phyloP scores from a whole-genome alignment of 345 rosid species.

The Kernera saxatilis region DNA sequence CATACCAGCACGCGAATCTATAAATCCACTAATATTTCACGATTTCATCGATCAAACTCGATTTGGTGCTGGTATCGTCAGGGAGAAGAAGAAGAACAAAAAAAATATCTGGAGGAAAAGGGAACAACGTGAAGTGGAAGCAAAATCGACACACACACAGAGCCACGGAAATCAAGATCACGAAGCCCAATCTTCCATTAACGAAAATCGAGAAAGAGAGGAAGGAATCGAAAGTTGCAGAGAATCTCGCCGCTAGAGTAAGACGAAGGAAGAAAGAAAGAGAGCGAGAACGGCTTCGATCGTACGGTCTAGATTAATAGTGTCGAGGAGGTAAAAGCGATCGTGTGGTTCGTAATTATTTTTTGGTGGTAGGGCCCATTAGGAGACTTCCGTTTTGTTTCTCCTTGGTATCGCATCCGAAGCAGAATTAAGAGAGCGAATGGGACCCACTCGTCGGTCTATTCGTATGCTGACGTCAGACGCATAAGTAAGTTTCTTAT shows the following conservation, averaged over 20 bases:
- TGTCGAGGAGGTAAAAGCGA: neutral
- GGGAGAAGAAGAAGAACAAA: neutral
- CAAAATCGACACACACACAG: conserved; percentile 22
- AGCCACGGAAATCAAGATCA: neutral
- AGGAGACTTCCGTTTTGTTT: conserved; percentile 29
- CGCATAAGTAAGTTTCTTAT: neutral
- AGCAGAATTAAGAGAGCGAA: neutral
- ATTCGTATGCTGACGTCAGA: conserved; percentile 17
- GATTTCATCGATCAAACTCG: conserved; percentile 33
- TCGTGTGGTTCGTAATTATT: conserved; percentile 7
- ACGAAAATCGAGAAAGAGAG: conserved; percentile 15
- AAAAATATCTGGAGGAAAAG: neutral
- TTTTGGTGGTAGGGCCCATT: neutral
- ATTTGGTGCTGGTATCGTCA: conserved; percentile 1
- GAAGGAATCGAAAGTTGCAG: conserved; percentile 25
- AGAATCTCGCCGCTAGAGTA: conserved; percentile 20
- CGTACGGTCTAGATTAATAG: conserved; percentile 12
- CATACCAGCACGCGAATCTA: conserved; percentile 32
- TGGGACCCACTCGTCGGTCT: conserved; percentile 5
- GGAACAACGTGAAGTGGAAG: conserved; percentile 45
- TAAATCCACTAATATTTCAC: neutral
- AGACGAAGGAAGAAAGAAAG: neutral
- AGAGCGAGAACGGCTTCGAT: conserved; percentile 3
- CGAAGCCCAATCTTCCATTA: neutral
- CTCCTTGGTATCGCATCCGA: conserved; percentile 19